Evolutionary conservation across 2,329 filamentous ascomycete genomes (phyloP), one percentile per base, ranked within the genome.

Genomic region (Ramularia endophylla): DNA sequence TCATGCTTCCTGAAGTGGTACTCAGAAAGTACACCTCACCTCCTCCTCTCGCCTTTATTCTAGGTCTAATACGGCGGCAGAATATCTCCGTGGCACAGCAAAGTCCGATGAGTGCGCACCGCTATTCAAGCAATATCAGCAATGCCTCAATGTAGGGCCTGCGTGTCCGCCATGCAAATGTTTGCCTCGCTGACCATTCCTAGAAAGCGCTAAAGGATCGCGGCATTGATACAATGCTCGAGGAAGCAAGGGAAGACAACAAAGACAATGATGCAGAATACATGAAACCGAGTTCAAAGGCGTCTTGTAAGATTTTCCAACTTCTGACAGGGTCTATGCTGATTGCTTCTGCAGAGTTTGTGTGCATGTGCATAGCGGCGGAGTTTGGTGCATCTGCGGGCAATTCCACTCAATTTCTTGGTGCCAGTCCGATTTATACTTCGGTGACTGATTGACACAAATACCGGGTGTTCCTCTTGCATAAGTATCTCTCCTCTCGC

Each of bases 1-100:
- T 89, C 84, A 38, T 98, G 92, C 69, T 98, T 98, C 64, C 71
- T 98, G 51, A 97, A 95, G 69, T 98, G 92, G 92, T 98, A 98
- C 66, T 95, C 89, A 62, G 92, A 98, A 68, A 97, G 92, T 95
- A 73, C 22, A 9, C 33, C 17, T 27, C 27, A 8, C 19, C 13
- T 12, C 3, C 36, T 32, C 20, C 9, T 6, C 22, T 6, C 27
- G 22, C 8, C 16, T 19, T n/a, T 19, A 18, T 36, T 8, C 18
- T 25, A 16, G 8, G 33, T 12, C 35, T 36, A 32, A 44, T 25
- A 17, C 16, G 3, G 22, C 18, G 15, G 13, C 38, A 69, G 92
- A 95, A 66, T 98, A 95, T 60, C 78, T 98, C 15, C 78, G 88
- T 54, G 89, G 89, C 13, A 83, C 83, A 44, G 84, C 88, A 30